Percentiles rank a stretch among this genome's conserved stretches.
Evolutionary conservation across 345 rosid genomes (phyloP).

Genomic region (Microthlaspi erraticum): DNA sequence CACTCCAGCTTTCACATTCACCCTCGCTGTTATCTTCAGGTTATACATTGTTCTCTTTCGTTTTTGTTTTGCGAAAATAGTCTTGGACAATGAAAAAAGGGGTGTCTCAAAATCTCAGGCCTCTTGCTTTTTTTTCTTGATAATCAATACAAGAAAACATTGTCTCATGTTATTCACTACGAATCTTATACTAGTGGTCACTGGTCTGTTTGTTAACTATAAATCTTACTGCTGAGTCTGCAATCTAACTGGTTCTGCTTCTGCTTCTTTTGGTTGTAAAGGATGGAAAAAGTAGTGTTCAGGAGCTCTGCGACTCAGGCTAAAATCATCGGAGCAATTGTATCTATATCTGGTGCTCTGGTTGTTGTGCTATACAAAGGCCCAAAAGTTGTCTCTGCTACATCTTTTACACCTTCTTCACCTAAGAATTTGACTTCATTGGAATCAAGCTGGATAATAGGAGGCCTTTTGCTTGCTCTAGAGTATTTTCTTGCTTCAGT

Average conservation of each 20-base stretch:
- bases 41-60: not conserved
- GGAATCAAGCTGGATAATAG: slow-evolving; percentile 23
- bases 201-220: no score
- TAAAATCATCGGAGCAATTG: slow-evolving; percentile 19
- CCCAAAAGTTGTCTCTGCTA: slow-evolving; percentile 13
- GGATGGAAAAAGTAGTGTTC: slow-evolving; percentile 17
- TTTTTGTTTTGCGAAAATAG: slow-evolving; percentile 13
- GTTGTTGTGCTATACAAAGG: slow-evolving; percentile 38
- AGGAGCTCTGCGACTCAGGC: slow-evolving; percentile 31
- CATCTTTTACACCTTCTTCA: slow-evolving; percentile 1
- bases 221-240: no score
- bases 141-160: no score
- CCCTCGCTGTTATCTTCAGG: slow-evolving; percentile 37
- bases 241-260: not conserved
- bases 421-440: not conserved
- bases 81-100: not conserved
- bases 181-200: not conserved
- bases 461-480: slow-evolving; percentile 27
- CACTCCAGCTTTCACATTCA: slow-evolving; percentile 40
- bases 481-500: slow-evolving; percentile 12
- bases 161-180: not conserved
- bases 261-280: not conserved
- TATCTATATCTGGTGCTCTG: slow-evolving; percentile 34
- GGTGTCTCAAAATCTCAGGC: not conserved
- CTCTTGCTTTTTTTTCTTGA: not conserved